Conservation (phyloP, 257 asterid genomes). For the Phtheirospermum japonicum region DNA sequence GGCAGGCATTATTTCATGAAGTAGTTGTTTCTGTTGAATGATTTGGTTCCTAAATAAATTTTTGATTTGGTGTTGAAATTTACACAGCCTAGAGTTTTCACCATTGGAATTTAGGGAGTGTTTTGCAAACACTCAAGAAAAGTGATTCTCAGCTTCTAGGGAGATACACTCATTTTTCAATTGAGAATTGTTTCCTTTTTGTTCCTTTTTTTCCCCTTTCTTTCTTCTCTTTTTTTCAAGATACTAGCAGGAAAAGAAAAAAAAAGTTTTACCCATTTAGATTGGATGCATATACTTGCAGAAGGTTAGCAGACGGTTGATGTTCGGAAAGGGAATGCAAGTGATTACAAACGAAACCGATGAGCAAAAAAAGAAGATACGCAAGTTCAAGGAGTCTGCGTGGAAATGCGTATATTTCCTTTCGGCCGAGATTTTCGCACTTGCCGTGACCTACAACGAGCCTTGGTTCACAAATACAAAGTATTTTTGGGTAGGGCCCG, state of each 20-base stretch:
- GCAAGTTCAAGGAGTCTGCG: constrained; percentile 95
- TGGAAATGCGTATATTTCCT: constrained; percentile 92
- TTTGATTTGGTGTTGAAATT: constrained; percentile 6
- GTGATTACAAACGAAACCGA: constrained; percentile 43
- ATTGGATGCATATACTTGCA: constrained; percentile 40
- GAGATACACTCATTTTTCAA: no score
- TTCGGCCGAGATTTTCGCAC: constrained; percentile 83
- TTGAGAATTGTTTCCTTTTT: no score
- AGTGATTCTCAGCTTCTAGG: neutral
- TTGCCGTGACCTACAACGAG: constrained; percentile 75
- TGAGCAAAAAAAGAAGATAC: constrained; percentile 59
- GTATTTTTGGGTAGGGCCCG: constrained; percentile 93
- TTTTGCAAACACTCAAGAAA: neutral
- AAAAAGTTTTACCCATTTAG: neutral
- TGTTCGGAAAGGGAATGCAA: constrained; percentile 67
- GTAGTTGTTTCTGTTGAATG: neutral
- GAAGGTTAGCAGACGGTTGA: constrained; percentile 65
- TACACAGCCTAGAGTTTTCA: neutral
- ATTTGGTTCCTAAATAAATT: neutral
- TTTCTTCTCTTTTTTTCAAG: no score
- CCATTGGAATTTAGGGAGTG: neutral
- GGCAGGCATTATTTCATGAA: constrained; percentile 1
- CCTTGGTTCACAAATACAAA: constrained; percentile 80
- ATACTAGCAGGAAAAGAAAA: no score
- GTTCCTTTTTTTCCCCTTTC: no score